A percentile compares a stretch with the other conserved stretches of the same genome.
Conservation (phyloP, 2,329 filamentous ascomycete genomes). For the Pochonia chlamydosporia region DNA sequence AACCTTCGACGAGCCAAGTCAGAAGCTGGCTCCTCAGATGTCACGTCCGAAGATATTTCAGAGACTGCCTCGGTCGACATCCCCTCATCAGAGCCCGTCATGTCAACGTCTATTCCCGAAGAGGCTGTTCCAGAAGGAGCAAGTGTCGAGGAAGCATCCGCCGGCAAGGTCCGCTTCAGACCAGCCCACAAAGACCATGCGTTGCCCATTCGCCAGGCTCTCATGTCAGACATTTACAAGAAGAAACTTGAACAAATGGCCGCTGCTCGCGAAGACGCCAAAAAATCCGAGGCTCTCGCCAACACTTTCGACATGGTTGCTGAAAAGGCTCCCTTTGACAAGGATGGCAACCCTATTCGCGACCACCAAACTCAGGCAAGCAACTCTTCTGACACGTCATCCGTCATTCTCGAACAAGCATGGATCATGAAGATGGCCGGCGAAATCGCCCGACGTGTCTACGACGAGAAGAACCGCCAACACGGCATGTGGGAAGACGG, state of each 20-base stretch:
- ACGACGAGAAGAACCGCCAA: conserved; percentile 68
- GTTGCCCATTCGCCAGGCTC: conserved; percentile 13
- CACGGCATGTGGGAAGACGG: conserved; percentile 39
- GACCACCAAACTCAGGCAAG: conserved; percentile 22
- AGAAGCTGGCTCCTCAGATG: conserved; percentile 46
- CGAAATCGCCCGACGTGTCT: conserved; percentile 82
- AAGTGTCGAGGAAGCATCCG: conserved; percentile 18
- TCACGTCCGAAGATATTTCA: conserved; percentile 40
- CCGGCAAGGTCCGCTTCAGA: conserved; percentile 38
- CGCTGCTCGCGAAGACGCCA: conserved; percentile 15
- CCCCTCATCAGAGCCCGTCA: conserved; percentile 56
- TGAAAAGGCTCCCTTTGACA: conserved; percentile 21
- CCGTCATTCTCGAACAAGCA: conserved; percentile 67
- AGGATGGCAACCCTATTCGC: conserved; percentile 22
- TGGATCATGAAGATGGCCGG: conserved; percentile 92
- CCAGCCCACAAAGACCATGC: conserved; percentile 12
- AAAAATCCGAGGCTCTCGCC: conserved; percentile 10
- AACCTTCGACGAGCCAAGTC: conserved; percentile 64
- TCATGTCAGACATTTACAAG: conserved; percentile 19
- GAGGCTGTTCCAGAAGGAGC: conserved; percentile 47
- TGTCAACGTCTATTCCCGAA: conserved; percentile 52
- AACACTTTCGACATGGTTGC: not conserved
- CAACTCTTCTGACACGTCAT: conserved; percentile 40
- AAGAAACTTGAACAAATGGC: conserved; percentile 18
- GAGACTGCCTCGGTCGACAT: conserved; percentile 50